Conservation (phyloP, 2,329 filamentous ascomycete species). For the Paramyrothecium roridum region DNA sequence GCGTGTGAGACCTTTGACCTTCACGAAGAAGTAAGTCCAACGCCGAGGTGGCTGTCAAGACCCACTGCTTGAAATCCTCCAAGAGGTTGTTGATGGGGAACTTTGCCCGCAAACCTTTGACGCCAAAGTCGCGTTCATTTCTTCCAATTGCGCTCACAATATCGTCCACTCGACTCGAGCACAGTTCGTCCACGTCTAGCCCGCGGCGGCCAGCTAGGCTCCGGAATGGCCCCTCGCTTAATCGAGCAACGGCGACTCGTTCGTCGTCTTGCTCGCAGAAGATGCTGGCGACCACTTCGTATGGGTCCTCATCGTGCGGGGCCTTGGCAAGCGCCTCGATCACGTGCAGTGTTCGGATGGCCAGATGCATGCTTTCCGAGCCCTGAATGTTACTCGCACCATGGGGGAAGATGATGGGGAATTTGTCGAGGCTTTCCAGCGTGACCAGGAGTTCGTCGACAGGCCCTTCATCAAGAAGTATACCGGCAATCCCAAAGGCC, state of each 20-base stretch:
- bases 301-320: slow-evolving; percentile 7
- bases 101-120: slow-evolving; percentile 9
- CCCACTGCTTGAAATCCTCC: slow-evolving; percentile 11
- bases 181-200: slow-evolving; percentile 14
- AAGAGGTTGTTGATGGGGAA: slow-evolving; percentile 16
- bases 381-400: not conserved
- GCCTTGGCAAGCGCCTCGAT: slow-evolving; percentile 21
- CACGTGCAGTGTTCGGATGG: slow-evolving; percentile 32
- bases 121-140: slow-evolving; percentile 5
- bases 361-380: slow-evolving; percentile 11
- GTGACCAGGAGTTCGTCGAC: slow-evolving; percentile 16
- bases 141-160: slow-evolving; percentile 9
- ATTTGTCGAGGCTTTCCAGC: slow-evolving; percentile 25
- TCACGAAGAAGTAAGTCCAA: not conserved
- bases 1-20: not conserved
- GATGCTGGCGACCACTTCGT: slow-evolving; percentile 18
- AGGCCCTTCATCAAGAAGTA: slow-evolving; percentile 5
- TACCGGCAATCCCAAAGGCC: slow-evolving; percentile 24
- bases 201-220: slow-evolving; percentile 13
- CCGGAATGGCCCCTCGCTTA: slow-evolving; percentile 19
- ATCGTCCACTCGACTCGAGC: slow-evolving; percentile 15
- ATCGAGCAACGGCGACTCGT: slow-evolving; percentile 5
- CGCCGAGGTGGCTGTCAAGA: slow-evolving; percentile 2
- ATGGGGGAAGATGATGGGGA: not conserved
- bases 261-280: slow-evolving; percentile 22